These are phyloP conservation scores for Populus simonii DNA, from an alignment of 345 rosid species.

Conservation along the genomic window DNA sequence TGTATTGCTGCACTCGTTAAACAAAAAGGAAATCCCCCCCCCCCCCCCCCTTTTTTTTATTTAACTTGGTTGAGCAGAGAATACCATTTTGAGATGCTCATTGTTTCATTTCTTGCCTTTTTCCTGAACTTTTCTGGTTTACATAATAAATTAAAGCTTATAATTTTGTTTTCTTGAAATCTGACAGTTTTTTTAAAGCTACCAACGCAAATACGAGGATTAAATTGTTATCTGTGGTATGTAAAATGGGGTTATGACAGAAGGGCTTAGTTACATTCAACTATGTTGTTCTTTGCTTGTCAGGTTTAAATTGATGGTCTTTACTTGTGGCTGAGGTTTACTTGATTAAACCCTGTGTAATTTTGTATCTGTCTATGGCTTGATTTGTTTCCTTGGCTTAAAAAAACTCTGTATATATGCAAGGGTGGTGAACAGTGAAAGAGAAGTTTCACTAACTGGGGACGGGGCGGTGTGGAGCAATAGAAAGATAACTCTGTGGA, in stretches of 20 bases:
- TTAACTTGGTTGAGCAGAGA: neutral
- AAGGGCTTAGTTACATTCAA: neutral
- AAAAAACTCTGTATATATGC: constrained; percentile 1
- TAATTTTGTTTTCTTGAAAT: constrained; percentile 2
- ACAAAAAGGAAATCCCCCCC: neutral
- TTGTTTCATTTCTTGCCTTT: neutral
- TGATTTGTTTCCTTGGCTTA: constrained; percentile 10
- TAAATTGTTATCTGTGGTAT: neutral
- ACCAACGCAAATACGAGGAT: neutral
- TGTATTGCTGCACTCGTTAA: neutral
- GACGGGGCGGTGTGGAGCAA: constrained; percentile 17
- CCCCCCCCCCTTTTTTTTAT: no score
- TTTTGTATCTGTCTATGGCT: neutral
- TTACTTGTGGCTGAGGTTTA: neutral
- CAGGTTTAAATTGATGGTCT: neutral
- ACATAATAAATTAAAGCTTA: neutral
- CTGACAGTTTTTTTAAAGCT: neutral
- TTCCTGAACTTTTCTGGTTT: neutral
- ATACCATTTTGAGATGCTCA: neutral
- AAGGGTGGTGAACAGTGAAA: constrained; percentile 15
- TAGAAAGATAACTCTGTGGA: neutral
- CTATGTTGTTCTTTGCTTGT: constrained; percentile 4
- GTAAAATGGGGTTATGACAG: neutral
- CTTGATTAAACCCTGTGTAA: neutral
- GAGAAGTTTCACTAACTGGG: constrained; percentile 18